Conservation (phyloP, 2,329 filamentous ascomycete species). For the Monosporascus sp. region DNA sequence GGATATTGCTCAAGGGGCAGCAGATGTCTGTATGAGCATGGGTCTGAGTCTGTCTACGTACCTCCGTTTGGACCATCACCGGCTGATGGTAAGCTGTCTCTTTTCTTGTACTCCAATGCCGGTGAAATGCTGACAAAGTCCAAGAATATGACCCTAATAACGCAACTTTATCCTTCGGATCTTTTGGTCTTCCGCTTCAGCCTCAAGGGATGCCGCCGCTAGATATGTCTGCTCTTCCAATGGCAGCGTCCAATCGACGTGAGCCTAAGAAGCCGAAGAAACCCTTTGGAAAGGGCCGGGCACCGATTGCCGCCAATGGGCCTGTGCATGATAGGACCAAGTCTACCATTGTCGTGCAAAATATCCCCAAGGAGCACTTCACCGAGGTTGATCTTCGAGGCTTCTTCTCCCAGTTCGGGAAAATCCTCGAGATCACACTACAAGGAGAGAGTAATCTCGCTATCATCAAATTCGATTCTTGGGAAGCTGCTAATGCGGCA, state of each 20-base stretch:
- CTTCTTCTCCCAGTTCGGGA: conserved; percentile 71
- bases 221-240: conserved; percentile 10
- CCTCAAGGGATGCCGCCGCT: conserved; percentile 8
- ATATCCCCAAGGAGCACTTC: conserved; percentile 68
- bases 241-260: conserved; percentile 19
- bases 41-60: conserved; percentile 42
- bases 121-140: conserved; percentile 7
- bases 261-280: conserved; percentile 30
- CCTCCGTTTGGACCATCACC: conserved; percentile 25
- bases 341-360: conserved; percentile 68
- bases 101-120: background rate
- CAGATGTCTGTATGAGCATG: conserved; percentile 66
- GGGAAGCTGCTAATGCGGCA: conserved; percentile 62
- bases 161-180: conserved; percentile 29
- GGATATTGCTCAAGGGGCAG: conserved; percentile 66
- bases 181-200: conserved; percentile 9
- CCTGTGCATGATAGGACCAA: conserved; percentile 58
- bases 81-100: conserved; percentile 27
- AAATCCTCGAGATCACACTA: conserved; percentile 58
- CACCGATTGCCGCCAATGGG: conserved; percentile 60
- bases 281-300: conserved; percentile 34
- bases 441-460: conserved; percentile 63
- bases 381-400: conserved; percentile 57
- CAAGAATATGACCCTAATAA: conserved; percentile 57
- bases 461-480: conserved; percentile 62